Base-by-base conservation (phyloP, 176 grass and related monocot species). In the Eremochloa ophiuroides region DNA sequence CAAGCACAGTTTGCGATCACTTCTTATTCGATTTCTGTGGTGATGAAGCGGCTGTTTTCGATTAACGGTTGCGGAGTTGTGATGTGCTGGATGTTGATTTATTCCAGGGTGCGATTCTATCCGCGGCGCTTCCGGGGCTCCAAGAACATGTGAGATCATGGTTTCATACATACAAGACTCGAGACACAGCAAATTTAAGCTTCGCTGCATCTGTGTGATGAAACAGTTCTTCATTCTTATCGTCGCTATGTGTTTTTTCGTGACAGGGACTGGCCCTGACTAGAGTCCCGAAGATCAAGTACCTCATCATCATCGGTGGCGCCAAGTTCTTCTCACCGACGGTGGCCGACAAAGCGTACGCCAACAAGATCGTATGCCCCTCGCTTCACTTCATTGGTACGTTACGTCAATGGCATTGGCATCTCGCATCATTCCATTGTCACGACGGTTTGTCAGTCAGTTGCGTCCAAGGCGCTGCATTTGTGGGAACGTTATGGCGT, bases 351-450 rank as follows among this genome's bases (percentile, higher is more conserved):
- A 91, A 93, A 55, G 93, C 96, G 2, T 99, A 99, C 58, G 68
- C 79, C 40, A 69, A 84, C 62, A 86, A 86, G 72, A 71, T 95
- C 23, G 47, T 87, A 11, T 91, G 88, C 84, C 41, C 87, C n/a
- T 91, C 93, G 27, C 85, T 99, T 67, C 96, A 99, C 59, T 91
- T 95, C 73, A 74, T 95, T 17, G 96, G 96, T 99, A 93, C 60
- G 59, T 62, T 28, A 29, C 12, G 25, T 14, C 60, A 27, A 6
- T 62, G 26, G 60, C 26, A 26, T 33, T 30, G 31, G n/a, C n/a
- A n/a, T 78, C 13, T 22, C 3, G 42, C 9, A 69, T 27, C 39
- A 51, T 7, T 41, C 35, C 50, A 31, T 69, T 62, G 62, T 2
- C 20, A 35, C 56, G 34, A 23, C 22, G 1, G 44, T 58, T 65